A percentile compares a stretch with the other conserved stretches of the same genome.
phyloP scores from a whole-genome alignment of 805 yeast genomes.

The Candida multigemmis region DNA sequence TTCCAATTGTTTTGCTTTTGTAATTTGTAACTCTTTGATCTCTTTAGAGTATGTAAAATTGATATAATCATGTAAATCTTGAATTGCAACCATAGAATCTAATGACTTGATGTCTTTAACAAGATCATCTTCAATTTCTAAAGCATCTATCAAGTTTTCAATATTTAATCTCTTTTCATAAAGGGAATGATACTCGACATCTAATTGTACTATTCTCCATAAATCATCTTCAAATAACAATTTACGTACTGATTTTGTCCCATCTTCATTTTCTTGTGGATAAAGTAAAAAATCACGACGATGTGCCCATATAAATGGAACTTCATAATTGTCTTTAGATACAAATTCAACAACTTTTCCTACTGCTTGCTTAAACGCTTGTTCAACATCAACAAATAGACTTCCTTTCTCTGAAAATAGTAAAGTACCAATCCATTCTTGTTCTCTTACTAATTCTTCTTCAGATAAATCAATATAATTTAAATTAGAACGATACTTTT shows the following conservation, averaged over 20 bases:
- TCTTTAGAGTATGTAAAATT: conserved; percentile 62
- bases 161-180: conserved; percentile 64
- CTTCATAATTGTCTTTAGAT: conserved; percentile 74
- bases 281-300: conserved; percentile 79
- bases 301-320: conserved; percentile 92
- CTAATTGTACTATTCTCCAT: conserved; percentile 85
- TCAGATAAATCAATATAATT: conserved; percentile 59
- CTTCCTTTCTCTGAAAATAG: conserved; percentile 49
- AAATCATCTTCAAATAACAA: conserved; percentile 72
- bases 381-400: conserved; percentile 27
- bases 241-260: conserved; percentile 34
- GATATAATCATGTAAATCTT: conserved; percentile 79
- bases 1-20: conserved; percentile 3
- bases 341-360: conserved; percentile 63
- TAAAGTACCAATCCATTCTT: conserved; percentile 70
- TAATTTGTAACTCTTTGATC: conserved; percentile 36
- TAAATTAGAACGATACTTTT: conserved; percentile 61
- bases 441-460: conserved; percentile 63
- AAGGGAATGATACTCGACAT: conserved; percentile 80
- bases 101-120: conserved; percentile 49
- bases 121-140: conserved; percentile 48
- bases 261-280: conserved; percentile 40
- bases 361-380: conserved; percentile 62
- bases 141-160: conserved; percentile 42
- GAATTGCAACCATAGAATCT: conserved; percentile 65